Percentiles rank a stretch among this genome's conserved stretches.
These are phyloP conservation scores for Suhomyces guaymorum DNA, from an alignment of 1,139 yeast genomes.

Conservation along the genomic window DNA sequence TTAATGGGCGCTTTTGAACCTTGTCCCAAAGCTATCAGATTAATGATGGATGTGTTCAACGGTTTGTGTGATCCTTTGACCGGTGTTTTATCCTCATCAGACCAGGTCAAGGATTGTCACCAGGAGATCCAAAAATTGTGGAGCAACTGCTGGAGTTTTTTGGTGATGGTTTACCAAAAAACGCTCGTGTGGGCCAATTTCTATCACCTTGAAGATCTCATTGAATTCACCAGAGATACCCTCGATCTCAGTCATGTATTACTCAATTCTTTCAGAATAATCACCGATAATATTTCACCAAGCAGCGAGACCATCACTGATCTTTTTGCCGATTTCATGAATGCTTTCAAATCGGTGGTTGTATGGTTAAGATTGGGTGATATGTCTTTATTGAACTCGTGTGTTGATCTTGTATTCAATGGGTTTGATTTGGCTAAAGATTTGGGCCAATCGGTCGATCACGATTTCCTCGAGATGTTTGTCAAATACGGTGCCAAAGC, in stretches of 20 bases:
- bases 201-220: conserved; percentile 57
- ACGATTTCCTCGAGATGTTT: conserved; percentile 51
- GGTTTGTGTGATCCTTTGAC: conserved; percentile 66
- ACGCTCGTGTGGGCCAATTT: conserved; percentile 74
- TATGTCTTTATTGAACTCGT: conserved; percentile 66
- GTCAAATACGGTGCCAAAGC: conserved; percentile 68
- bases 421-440: conserved; percentile 66
- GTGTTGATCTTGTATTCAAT: conserved; percentile 68
- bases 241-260: conserved; percentile 74
- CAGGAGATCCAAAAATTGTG: conserved; percentile 49
- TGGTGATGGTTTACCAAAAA: conserved; percentile 65
- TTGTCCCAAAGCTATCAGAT: conserved; percentile 71
- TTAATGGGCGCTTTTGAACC: conserved; percentile 63
- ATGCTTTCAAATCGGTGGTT: conserved; percentile 61
- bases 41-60: conserved; percentile 70
- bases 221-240: conserved; percentile 85
- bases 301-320: conserved; percentile 26
- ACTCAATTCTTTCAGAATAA: conserved; percentile 61
- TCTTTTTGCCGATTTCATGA: conserved; percentile 40
- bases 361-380: conserved; percentile 86
- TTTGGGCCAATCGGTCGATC: conserved; percentile 48
- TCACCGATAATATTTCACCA: conserved; percentile 34
- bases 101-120: conserved; percentile 10
- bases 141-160: conserved; percentile 69
- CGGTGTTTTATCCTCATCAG: conserved; percentile 40